Evolutionary conservation across 768 basidiomycete species (phyloP), one percentile per base, ranked within the genome.

Genomic region (Auricularia cornea): DNA sequence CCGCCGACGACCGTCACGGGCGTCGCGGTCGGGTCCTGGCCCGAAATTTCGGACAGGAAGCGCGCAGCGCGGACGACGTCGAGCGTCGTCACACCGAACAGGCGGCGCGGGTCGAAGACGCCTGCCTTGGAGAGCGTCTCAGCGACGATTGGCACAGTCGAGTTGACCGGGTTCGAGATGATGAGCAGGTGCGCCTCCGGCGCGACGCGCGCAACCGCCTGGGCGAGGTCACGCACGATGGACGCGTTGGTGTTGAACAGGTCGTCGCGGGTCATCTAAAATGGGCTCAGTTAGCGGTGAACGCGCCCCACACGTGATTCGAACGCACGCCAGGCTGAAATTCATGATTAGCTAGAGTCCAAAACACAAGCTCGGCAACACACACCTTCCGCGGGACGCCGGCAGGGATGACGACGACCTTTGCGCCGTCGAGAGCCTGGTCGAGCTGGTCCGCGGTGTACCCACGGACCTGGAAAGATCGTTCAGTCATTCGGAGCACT

Each of bases 91-190:
- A 99, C 89, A 83, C 96, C 97, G 75, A 97, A 98, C 70, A 98
- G 75, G 68, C 84, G 89, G 64, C 80, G 79, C 62, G 94, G 92
- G 81, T 99, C 86, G 79, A 90, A 98, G 64, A 91, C 91, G 65
- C 94, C 94, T 14, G 89, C 89, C 75, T 94, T 91, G 78, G 90
- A 85, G 74, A 97, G 88, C 64, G 90, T 90, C 68, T 87, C 84
- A 54, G 94, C 94, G 68, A 97, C 94, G 70, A 99, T 97, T 70
- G 97, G 96, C 64, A 98, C 97, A 66, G 97, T 98, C 60, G 90
- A 92, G 83, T 92, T 94, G 82, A 97, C 96, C 62, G 96, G 96
- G 87, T 99, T 99, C 70, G 95, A 96, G 77, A 99, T 99, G 78
- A 98, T 88, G 68, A 94, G 86, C 72, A 98, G 83, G 78, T 91